Base-by-base conservation (phyloP, 768 basidiomycete genomes). In the Xerocomellus chrysenteron region DNA sequence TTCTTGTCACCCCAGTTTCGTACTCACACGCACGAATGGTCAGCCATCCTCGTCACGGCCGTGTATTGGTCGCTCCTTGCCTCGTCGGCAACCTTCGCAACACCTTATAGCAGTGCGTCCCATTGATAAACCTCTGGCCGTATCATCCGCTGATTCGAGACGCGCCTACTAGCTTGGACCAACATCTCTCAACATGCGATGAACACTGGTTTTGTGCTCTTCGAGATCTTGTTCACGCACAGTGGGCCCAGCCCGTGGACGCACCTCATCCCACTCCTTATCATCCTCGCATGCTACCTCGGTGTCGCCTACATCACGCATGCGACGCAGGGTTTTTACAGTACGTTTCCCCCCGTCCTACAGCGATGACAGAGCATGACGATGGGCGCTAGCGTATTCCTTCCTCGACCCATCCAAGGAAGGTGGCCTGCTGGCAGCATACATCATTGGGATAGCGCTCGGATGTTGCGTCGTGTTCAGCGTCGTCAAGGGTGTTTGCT, bases 301-400 rank as follows among this genome's bases (percentile, higher is more conserved):
- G 86, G 79, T 24, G 71, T 90, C 1, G 88, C 87, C 12, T 91
- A 90, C 61, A 78, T 91, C 51, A 87, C 86, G 0, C 61, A 78
- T 47, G 80, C 72, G 0, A 79, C 81, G 0, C 85, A 87, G 63
- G 81, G 82, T 0, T 80, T 86, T 63, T 90, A 90, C 66, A 68
- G 88, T 90, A 58, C 51, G 84, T 69, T 39, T 17, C 0, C 3
- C 3, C 24, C 76, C 50, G 2, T 32, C 35, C 35, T 26, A 21
- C 6, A 13, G 10, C 13, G 21, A 33, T 11, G 35, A 17, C n/a
- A 21, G 32, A 16, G 8, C 47, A 9, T 65, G 36, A 66, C 41
- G 45, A 52, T 12, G 16, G 42, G 14, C 14, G n/a, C 21, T 56
- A 89, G 87, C 82, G 1, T 90, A 90, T 68, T 47, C 67, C 12